These are phyloP conservation scores for Neocatenulostroma microsporum DNA, from an alignment of 2,329 filamentous ascomycete genomes.

Conservation along the genomic window DNA sequence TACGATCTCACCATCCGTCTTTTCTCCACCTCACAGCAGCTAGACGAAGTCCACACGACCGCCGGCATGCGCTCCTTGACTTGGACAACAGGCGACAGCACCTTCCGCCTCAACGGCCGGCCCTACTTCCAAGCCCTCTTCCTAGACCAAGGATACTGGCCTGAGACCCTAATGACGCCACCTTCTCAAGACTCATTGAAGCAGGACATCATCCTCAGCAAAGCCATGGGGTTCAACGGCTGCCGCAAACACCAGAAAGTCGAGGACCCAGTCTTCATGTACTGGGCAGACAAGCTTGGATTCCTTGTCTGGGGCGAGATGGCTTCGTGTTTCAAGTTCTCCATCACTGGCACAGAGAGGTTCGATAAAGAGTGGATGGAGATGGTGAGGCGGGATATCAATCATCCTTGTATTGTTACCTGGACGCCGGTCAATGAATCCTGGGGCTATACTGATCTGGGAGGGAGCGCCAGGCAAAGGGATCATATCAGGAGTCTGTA, in stretches of 20 bases:
- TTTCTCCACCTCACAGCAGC: constrained; percentile 32
- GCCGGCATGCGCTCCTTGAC: constrained; percentile 54
- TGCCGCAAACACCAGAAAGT: constrained; percentile 60
- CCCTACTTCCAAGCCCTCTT: constrained; percentile 55
- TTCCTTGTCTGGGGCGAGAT: constrained; percentile 59
- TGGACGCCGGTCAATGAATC: constrained; percentile 61
- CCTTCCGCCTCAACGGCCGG: constrained; percentile 52
- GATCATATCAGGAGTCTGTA: constrained; percentile 59
- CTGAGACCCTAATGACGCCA: constrained; percentile 52
- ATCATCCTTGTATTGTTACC: constrained; percentile 55
- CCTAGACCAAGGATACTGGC: constrained; percentile 59
- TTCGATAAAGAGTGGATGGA: constrained; percentile 60
- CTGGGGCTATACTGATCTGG: constrained; percentile 57
- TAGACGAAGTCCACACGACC: constrained; percentile 54
- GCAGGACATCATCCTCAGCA: constrained; percentile 48
- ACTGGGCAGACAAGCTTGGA: constrained; percentile 54
- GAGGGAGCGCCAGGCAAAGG: constrained; percentile 50
- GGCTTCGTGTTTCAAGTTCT: constrained; percentile 58
- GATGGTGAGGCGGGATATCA: constrained; percentile 55
- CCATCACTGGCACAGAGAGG: constrained; percentile 48
- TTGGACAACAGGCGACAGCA: constrained; percentile 52
- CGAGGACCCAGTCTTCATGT: constrained; percentile 53
- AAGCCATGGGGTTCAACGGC: constrained; percentile 57
- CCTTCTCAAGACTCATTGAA: constrained; percentile 41
- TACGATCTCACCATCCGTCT: constrained; percentile 51